phyloP scores from a whole-genome alignment of 2,329 filamentous ascomycete species.

The Trichoderma atrobrunneum region DNA sequence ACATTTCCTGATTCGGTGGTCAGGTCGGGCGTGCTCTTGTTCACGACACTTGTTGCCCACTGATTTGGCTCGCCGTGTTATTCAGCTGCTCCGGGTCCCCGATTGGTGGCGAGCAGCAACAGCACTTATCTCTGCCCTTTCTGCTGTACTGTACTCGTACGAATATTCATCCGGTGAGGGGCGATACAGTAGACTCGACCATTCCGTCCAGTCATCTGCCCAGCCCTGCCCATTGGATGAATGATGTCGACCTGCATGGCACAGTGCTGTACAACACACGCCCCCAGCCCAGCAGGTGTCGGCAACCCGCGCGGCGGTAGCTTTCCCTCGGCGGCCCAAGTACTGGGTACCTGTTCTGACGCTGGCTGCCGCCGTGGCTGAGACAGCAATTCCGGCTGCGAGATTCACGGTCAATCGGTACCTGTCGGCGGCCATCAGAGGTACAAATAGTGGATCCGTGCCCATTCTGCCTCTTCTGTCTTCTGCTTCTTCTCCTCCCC shows the following conservation, averaged over 20 bases:
- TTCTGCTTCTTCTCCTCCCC: conserved; percentile 39
- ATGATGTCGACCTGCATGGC: conserved; percentile 15
- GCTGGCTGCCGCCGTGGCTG: conserved; percentile 14
- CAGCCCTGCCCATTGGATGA: neutral
- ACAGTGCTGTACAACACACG: neutral
- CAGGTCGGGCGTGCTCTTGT: neutral
- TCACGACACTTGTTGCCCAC: neutral
- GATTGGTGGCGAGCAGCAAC: neutral
- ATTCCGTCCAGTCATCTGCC: neutral
- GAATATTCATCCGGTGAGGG: neutral
- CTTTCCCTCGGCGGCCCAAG: neutral
- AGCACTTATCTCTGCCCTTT: neutral
- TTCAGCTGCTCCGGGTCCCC: neutral
- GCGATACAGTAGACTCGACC: neutral
- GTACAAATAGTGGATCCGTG: conserved; percentile 26
- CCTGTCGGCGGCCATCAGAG: neutral
- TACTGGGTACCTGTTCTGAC: conserved; percentile 9
- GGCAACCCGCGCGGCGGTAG: neutral
- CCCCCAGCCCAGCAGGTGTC: neutral
- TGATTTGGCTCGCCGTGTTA: conserved; percentile 12
- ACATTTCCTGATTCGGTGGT: neutral
- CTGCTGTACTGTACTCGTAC: neutral
- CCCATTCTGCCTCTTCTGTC: conserved; percentile 36
- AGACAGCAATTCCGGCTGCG: conserved; percentile 12
- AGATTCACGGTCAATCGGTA: conserved; percentile 17